A percentile compares a stretch with the other conserved stretches of the same genome.
Evolutionary conservation across 495 filamentous ascomycete species (phyloP).

Genomic region (Margaritispora aquatica): DNA sequence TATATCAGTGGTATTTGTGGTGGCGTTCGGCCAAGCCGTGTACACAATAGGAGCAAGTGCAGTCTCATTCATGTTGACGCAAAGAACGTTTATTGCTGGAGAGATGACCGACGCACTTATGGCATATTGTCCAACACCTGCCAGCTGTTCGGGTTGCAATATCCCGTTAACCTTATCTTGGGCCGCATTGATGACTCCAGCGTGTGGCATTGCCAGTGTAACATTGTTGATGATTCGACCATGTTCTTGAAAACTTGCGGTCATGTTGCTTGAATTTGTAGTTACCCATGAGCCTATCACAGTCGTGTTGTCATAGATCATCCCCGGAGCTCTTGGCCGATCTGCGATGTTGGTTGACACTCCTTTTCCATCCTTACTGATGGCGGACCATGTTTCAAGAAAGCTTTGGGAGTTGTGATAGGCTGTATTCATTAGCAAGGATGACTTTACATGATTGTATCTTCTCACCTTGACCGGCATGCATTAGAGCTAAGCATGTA

Average conservation of each 20-base stretch:
- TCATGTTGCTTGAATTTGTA: constrained; percentile 37
- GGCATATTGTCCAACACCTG: constrained; percentile 58
- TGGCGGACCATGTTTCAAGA: constrained; percentile 40
- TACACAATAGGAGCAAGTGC: constrained; percentile 61
- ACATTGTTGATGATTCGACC: constrained; percentile 61
- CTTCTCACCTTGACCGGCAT: constrained; percentile 44
- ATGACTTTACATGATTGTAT: not conserved
- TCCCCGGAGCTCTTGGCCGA: constrained; percentile 47
- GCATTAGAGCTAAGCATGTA: constrained; percentile 59
- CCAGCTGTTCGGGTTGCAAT: constrained; percentile 56
- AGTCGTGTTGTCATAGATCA: constrained; percentile 60
- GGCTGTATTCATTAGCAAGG: constrained; percentile 21
- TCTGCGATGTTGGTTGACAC: constrained; percentile 29
- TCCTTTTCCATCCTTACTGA: constrained; percentile 31
- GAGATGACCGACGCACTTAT: constrained; percentile 59
- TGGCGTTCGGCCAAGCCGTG: constrained; percentile 43
- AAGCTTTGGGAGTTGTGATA: constrained; percentile 48
- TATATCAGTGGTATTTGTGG: constrained; percentile 21
- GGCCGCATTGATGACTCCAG: constrained; percentile 56
- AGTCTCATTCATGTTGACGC: constrained; percentile 49
- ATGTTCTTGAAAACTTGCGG: constrained; percentile 35
- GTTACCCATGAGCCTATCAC: constrained; percentile 56
- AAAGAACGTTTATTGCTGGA: constrained; percentile 63
- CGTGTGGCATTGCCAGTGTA: constrained; percentile 67
- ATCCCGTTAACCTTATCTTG: constrained; percentile 54